Percentiles rank a stretch among this genome's conserved stretches.
Evolutionary conservation across 2,329 filamentous ascomycete genomes (phyloP).

Genomic region (Colletotrichum somersetense): DNA sequence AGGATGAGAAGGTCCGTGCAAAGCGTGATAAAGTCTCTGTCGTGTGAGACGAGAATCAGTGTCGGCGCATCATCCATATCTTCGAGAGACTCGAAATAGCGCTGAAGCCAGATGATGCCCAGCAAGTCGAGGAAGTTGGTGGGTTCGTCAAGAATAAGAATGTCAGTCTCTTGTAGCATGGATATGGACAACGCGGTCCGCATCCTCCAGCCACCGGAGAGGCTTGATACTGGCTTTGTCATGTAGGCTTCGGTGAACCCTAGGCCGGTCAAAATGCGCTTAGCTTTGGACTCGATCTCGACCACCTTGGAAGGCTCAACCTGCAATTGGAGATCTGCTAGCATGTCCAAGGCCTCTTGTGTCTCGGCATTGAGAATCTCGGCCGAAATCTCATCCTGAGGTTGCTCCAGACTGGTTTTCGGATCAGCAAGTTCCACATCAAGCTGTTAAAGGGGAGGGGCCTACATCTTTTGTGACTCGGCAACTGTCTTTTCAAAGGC

Average conservation of each 20-base stretch:
- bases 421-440: conserved; percentile 1
- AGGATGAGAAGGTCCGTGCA: conserved; percentile 84
- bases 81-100: conserved; percentile 72
- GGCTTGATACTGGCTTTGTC: conserved; percentile 68
- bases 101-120: conserved; percentile 87
- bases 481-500: conserved; percentile 76
- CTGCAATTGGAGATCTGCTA: conserved; percentile 76
- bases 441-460: conserved; percentile 2
- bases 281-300: conserved; percentile 74
- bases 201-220: conserved; percentile 86
- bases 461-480: conserved; percentile 66
- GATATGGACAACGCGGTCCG: conserved; percentile 74
- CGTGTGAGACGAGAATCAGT: conserved; percentile 84
- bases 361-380: conserved; percentile 73
- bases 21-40: conserved; percentile 82
- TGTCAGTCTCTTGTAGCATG: conserved; percentile 79
- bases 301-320: conserved; percentile 75
- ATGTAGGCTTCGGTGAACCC: conserved; percentile 77
- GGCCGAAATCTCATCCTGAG: conserved; percentile 67
- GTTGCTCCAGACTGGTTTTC: conserved; percentile 59
- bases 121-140: conserved; percentile 89
- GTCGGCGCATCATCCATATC: conserved; percentile 70
- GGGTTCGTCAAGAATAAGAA: conserved; percentile 87
- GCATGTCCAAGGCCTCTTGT: conserved; percentile 76
- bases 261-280: conserved; percentile 75